Conservation (phyloP, 1,139 yeast species). For the Yamadazyma friedrichii region DNA sequence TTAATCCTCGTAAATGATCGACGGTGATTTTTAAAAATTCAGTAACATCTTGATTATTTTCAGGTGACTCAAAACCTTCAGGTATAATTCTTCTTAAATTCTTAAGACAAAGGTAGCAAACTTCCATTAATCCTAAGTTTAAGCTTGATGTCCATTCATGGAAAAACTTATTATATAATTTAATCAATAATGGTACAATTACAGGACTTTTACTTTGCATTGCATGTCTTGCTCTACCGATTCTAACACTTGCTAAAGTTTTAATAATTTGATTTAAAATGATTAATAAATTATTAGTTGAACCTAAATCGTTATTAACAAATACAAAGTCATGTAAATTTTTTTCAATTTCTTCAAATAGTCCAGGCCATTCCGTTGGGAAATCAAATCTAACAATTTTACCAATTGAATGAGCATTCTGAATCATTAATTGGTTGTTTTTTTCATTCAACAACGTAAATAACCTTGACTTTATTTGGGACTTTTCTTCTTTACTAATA, state of each 20-base stretch:
- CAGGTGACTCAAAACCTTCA: slow-evolving; percentile 74
- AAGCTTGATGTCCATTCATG: slow-evolving; percentile 56
- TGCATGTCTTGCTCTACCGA: slow-evolving; percentile 79
- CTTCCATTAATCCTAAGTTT: slow-evolving; percentile 54
- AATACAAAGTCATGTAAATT: slow-evolving; percentile 45
- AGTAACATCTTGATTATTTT: slow-evolving; percentile 54
- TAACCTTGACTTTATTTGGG: slow-evolving; percentile 54
- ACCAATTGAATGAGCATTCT: slow-evolving; percentile 81
- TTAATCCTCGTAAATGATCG: slow-evolving; percentile 58
- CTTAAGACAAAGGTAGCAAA: slow-evolving; percentile 77
- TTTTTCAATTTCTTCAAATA: slow-evolving; percentile 60
- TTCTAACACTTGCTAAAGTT: slow-evolving; percentile 67
- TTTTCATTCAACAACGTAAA: slow-evolving; percentile 65
- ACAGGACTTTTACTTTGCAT: slow-evolving; percentile 71
- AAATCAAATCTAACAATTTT: slow-evolving; percentile 80
- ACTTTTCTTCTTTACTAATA: slow-evolving; percentile 67
- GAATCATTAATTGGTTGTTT: slow-evolving; percentile 70
- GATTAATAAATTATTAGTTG: slow-evolving; percentile 60
- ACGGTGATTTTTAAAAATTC: slow-evolving; percentile 61
- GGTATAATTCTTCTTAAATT: slow-evolving; percentile 69
- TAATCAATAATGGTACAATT: slow-evolving; percentile 57
- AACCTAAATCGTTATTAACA: slow-evolving; percentile 46
- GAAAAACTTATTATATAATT: slow-evolving; percentile 58
- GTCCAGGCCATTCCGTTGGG: slow-evolving; percentile 80
- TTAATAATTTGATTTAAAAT: slow-evolving; percentile 78